Conservation (phyloP, 129 eudicot genomes). For the Calendula officinalis region DNA sequence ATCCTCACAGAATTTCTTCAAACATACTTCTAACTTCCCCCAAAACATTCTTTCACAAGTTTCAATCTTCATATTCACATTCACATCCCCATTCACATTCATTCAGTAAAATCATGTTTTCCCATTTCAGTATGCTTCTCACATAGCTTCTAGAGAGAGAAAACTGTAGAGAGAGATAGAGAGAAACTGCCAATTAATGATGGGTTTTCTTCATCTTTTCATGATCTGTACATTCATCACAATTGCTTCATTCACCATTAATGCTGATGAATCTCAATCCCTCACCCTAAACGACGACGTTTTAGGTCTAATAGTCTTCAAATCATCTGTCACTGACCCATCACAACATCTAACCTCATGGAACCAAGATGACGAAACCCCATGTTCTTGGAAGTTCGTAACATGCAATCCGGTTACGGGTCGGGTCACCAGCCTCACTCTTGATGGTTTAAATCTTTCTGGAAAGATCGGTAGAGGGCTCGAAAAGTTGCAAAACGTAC, state of each 20-base stretch:
- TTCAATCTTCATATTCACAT: slow-evolving; percentile 17
- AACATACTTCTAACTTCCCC: slow-evolving; percentile 3
- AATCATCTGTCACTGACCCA: slow-evolving; percentile 63
- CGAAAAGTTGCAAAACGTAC: slow-evolving; percentile 54
- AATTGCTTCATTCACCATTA: slow-evolving; percentile 23
- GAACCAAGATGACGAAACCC: slow-evolving; percentile 79
- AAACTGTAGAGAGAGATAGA: not conserved
- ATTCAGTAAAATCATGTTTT: slow-evolving; percentile 4
- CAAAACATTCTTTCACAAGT: slow-evolving; percentile 28
- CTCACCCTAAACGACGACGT: slow-evolving; percentile 72
- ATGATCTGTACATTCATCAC: slow-evolving; percentile 25
- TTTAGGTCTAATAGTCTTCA: slow-evolving; percentile 86
- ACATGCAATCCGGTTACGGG: slow-evolving; percentile 57
- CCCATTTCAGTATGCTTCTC: slow-evolving; percentile 11
- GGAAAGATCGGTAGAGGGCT: slow-evolving; percentile 84
- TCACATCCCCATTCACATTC: slow-evolving; percentile 24
- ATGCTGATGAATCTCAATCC: slow-evolving; percentile 24
- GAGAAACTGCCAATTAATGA: not conserved
- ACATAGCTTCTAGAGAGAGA: slow-evolving; percentile 5
- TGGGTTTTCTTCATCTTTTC: slow-evolving; percentile 29
- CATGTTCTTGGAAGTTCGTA: slow-evolving; percentile 75
- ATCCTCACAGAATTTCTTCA: slow-evolving; percentile 23
- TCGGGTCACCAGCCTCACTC: slow-evolving; percentile 47
- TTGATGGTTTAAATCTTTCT: slow-evolving; percentile 62
- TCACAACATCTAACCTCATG: slow-evolving; percentile 51